phyloP scores from a whole-genome alignment of 1,284 basidiomycete genomes.

The Stereum hirsutum region DNA sequence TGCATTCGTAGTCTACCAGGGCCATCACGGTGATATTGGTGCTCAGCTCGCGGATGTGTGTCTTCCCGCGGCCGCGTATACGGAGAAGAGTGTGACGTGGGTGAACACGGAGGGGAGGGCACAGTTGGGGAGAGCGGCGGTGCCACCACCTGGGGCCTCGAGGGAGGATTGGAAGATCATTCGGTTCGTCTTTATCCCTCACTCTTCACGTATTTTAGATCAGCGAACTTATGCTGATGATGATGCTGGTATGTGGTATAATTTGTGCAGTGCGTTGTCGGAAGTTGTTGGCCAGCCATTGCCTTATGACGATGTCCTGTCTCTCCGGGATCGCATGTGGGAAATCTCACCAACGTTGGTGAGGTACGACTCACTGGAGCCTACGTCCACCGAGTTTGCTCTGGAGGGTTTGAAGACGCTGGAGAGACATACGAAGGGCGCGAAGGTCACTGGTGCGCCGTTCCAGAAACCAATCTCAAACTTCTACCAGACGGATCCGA shows the following conservation, averaged over 20 bases:
- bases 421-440: slow-evolving; percentile 37
- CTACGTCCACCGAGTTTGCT: slow-evolving; percentile 63
- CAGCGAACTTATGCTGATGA: background rate
- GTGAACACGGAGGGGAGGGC: slow-evolving; percentile 95
- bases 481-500: slow-evolving; percentile 95
- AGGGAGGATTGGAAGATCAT: slow-evolving; percentile 99
- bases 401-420: slow-evolving; percentile 64
- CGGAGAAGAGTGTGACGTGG: slow-evolving; percentile 93
- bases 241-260: too few species aligned
- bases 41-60: slow-evolving; percentile 96
- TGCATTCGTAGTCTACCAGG: slow-evolving; percentile 98
- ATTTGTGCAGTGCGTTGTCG: slow-evolving; percentile 71
- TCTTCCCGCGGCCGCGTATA: slow-evolving; percentile 91
- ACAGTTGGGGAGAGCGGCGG: slow-evolving; percentile 88
- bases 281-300: slow-evolving; percentile 76
- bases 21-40: slow-evolving; percentile 96
- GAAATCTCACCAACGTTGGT: slow-evolving; percentile 91
- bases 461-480: slow-evolving; percentile 83
- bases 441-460: slow-evolving; percentile 49
- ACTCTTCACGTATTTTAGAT: background rate
- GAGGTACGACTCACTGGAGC: slow-evolving; percentile 82
- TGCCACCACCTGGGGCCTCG: slow-evolving; percentile 90
- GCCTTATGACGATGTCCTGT: slow-evolving; percentile 89
- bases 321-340: slow-evolving; percentile 92
- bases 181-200: slow-evolving; percentile 42